phyloP scores from a whole-genome alignment of 169 alveolate species.

The Eimeria maxima region DNA sequence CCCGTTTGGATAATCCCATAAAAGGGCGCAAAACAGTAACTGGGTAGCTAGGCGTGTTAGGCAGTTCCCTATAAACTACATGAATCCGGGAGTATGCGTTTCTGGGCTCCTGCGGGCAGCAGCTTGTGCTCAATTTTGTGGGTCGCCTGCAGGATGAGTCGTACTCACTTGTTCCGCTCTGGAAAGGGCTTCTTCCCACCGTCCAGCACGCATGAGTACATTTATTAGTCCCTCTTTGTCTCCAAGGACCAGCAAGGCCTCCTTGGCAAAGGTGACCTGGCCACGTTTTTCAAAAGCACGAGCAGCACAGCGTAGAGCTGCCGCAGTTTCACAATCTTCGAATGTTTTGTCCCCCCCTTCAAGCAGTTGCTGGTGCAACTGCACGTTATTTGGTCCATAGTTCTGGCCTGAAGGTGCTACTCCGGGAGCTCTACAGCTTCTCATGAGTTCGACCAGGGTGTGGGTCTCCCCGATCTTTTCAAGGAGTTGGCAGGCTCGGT shows the following conservation, averaged over 20 bases:
- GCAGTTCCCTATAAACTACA: neutral
- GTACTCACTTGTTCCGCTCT: constrained; percentile 41
- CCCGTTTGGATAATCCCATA: constrained; percentile 5
- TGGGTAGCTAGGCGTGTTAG: neutral
- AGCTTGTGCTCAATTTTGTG: neutral
- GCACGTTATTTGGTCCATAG: neutral
- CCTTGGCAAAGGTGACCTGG: constrained; percentile 56
- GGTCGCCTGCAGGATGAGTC: neutral
- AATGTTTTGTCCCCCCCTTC: neutral
- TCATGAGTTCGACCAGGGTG: constrained; percentile 39
- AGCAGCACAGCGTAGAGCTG: constrained; percentile 40
- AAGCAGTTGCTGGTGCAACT: neutral
- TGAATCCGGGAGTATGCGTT: neutral
- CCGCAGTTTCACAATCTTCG: neutral
- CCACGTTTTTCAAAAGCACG: constrained; percentile 13
- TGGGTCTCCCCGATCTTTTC: constrained; percentile 25
- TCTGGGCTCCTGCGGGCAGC: neutral
- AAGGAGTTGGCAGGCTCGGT: constrained; percentile 28
- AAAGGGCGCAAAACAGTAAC: neutral
- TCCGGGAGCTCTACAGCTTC: neutral
- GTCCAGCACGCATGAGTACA: constrained; percentile 49
- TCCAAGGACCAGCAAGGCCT: constrained; percentile 54
- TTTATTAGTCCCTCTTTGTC: neutral
- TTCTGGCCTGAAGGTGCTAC: neutral
- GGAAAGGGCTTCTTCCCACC: constrained; percentile 71